A percentile compares a stretch with the other conserved stretches of the same genome.
Conservation (phyloP, 2,329 filamentous ascomycete species). For the Colletotrichum simmondsii region DNA sequence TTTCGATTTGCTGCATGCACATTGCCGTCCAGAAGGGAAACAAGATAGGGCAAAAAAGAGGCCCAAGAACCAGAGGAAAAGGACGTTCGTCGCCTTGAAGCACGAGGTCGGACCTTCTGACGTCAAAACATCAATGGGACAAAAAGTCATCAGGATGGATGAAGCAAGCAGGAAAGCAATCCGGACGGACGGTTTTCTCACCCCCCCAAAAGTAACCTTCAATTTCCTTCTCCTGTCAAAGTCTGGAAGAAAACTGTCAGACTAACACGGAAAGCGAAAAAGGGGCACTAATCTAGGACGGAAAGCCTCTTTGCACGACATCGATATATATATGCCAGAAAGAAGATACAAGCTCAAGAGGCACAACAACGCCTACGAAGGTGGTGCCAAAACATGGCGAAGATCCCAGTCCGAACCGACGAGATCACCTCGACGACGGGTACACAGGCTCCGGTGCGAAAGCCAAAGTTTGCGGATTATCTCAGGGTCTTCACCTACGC, state of each 20-base stretch:
- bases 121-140: slow-evolving; percentile 14
- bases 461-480: slow-evolving; percentile 24
- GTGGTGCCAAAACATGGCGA: neutral
- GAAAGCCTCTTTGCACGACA: neutral
- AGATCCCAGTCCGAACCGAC: neutral
- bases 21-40: neutral
- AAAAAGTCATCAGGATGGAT: neutral
- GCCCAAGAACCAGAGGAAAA: slow-evolving; percentile 1
- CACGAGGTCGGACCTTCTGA: slow-evolving; percentile 14
- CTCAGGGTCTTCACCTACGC: slow-evolving; percentile 44
- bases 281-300: neutral
- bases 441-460: slow-evolving; percentile 1
- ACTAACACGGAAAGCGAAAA: neutral
- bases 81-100: slow-evolving; percentile 9
- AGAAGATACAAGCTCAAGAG: neutral
- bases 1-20: slow-evolving; percentile 15
- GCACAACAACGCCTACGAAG: neutral
- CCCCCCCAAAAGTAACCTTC: neutral
- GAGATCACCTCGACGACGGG: neutral
- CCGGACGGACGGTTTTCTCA: neutral
- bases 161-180: neutral
- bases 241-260: slow-evolving; percentile 8
- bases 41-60: neutral
- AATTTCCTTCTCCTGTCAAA: neutral
- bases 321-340: neutral